Conservation (phyloP, 192 early-diverging fungal genomes). For the Umbelopsis isabellina region DNA sequence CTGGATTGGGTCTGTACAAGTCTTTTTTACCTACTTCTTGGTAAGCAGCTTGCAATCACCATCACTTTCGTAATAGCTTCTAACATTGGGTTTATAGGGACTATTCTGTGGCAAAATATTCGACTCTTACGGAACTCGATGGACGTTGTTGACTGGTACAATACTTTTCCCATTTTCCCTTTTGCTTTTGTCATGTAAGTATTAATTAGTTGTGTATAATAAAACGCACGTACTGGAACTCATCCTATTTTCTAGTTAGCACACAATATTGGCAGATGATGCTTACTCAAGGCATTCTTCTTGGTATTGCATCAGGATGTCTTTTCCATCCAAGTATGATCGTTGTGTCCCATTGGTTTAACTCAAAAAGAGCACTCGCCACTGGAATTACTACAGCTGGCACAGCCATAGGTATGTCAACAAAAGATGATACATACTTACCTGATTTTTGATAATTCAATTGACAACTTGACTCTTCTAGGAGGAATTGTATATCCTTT, state of each 20-base stretch:
- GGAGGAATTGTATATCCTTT: background rate
- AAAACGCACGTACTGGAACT: background rate
- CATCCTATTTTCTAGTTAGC: background rate
- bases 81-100: background rate
- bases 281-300: background rate
- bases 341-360: background rate
- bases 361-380: background rate
- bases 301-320: background rate
- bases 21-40: background rate
- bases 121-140: background rate
- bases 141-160: background rate
- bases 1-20: background rate
- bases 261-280: background rate
- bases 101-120: background rate
- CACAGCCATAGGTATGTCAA: background rate
- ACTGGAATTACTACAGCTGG: background rate
- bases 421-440: background rate
- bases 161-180: background rate
- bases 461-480: background rate
- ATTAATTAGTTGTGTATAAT: background rate
- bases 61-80: background rate
- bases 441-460: background rate
- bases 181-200: background rate
- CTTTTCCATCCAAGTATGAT: slow-evolving; percentile 1
- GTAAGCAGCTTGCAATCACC: background rate